Evolutionary conservation across 1,284 basidiomycete species (phyloP).

Genomic region (Trichosporon coremiiforme): DNA sequence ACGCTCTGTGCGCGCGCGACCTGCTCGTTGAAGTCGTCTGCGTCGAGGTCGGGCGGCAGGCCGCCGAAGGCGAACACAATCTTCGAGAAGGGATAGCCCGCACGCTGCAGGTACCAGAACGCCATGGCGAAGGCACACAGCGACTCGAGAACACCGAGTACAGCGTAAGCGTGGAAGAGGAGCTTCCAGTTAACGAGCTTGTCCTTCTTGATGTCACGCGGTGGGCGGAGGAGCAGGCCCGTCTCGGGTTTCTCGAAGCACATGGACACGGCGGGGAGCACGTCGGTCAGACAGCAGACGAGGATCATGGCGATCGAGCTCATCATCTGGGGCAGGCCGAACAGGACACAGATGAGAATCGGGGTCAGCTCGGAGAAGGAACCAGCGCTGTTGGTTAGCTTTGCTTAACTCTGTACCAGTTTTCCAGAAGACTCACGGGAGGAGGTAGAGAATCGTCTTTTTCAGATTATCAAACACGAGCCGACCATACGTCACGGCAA

Average conservation of each 20-base stretch:
- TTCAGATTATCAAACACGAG: constrained; percentile 72
- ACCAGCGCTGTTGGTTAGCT: constrained; percentile 41
- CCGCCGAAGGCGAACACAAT: constrained; percentile 62
- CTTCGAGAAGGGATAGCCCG: constrained; percentile 63
- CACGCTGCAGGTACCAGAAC: constrained; percentile 60
- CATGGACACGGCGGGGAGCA: constrained; percentile 63
- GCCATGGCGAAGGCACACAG: constrained; percentile 61
- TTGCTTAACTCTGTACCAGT: too few relatives aligned
- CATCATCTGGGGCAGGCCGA: constrained; percentile 62
- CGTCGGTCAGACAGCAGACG: constrained; percentile 56
- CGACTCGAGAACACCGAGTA: constrained; percentile 64
- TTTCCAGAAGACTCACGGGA: constrained; percentile 34
- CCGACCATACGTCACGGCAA: constrained; percentile 62
- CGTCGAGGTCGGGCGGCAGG: constrained; percentile 50
- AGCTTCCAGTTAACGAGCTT: constrained; percentile 60
- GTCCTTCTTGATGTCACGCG: constrained; percentile 64
- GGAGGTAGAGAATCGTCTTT: constrained; percentile 57
- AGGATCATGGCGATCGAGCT: constrained; percentile 60
- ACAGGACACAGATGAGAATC: constrained; percentile 62
- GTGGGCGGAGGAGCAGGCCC: constrained; percentile 64
- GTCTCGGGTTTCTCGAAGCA: constrained; percentile 65
- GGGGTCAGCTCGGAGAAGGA: constrained; percentile 70
- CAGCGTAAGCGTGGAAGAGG: constrained; percentile 67
- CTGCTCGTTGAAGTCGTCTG: constrained; percentile 54
- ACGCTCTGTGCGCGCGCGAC: constrained; percentile 60